These are phyloP conservation scores for Paecilomyces sp. DNA, from an alignment of 2,329 filamentous ascomycete species.

Conservation along the genomic window DNA sequence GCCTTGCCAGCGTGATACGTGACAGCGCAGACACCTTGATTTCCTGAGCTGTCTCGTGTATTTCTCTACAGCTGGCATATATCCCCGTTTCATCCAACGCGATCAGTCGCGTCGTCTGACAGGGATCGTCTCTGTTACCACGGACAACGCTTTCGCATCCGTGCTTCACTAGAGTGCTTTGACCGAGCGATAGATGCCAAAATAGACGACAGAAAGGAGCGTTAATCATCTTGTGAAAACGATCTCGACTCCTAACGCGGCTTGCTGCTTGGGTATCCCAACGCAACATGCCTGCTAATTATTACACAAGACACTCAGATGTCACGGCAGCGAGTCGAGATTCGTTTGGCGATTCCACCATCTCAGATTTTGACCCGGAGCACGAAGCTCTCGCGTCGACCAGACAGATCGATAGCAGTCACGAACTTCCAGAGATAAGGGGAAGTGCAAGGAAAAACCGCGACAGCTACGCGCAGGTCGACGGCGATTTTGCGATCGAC, in stretches of 20 bases:
- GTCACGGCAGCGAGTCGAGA: conserved; percentile 14
- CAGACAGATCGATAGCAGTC: conserved; percentile 23
- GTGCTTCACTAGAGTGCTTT: background rate
- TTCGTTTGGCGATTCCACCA: conserved; percentile 9
- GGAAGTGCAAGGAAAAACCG: conserved; percentile 22
- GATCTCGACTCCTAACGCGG: background rate
- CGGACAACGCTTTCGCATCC: background rate
- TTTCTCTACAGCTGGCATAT: background rate
- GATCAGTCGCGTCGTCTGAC: background rate
- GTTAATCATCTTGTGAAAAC: background rate
- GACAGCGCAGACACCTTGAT: background rate
- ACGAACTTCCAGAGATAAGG: conserved; percentile 19
- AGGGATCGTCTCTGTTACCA: background rate
- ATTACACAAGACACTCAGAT: conserved; percentile 14
- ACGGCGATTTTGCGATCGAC: conserved; percentile 37
- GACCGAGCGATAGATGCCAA: background rate
- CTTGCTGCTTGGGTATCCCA: background rate
- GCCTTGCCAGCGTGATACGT: background rate
- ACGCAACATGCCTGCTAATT: conserved; percentile 2
- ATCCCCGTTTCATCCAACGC: background rate
- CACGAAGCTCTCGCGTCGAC: conserved; percentile 36
- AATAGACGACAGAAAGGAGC: background rate
- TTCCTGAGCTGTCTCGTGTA: background rate
- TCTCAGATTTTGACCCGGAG: conserved; percentile 35
- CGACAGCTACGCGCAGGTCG: conserved; percentile 19